phyloP scores from a whole-genome alignment of 2,329 filamentous ascomycete genomes.

The Xylariaceae sp. region DNA sequence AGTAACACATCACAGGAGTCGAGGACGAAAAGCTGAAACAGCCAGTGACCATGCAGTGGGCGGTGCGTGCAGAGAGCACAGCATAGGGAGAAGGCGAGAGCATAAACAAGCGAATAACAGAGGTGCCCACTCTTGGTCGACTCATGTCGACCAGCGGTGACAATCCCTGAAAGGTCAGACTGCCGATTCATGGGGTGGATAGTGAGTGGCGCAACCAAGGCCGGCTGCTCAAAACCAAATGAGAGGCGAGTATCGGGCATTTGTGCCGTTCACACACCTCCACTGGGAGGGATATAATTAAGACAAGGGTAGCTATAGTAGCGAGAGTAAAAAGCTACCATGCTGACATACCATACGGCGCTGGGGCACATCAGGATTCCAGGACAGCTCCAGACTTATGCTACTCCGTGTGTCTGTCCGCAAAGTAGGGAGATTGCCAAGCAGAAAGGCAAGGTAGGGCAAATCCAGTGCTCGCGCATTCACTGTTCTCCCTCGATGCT shows the following conservation, averaged over 20 bases:
- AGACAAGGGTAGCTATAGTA: conserved; percentile 32
- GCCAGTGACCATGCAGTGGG: conserved; percentile 38
- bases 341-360: conserved; percentile 32
- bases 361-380: conserved; percentile 28
- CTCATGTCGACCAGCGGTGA: conserved; percentile 26
- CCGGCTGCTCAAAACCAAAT: conserved; percentile 27
- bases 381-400: conserved; percentile 28
- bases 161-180: conserved; percentile 23
- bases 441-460: conserved; percentile 22
- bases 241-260: conserved; percentile 24
- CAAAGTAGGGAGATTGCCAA: conserved; percentile 27
- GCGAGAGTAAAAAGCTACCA: conserved; percentile 27
- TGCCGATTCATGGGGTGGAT: conserved; percentile 26
- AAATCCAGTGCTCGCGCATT: conserved; percentile 25
- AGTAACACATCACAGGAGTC: no score
- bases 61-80: conserved; percentile 22
- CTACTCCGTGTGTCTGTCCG: conserved; percentile 17
- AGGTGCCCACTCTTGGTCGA: conserved; percentile 26
- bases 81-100: conserved; percentile 16
- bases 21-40: conserved; percentile 41
- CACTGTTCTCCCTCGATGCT: conserved; percentile 14
- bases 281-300: conserved; percentile 32
- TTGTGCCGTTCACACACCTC: conserved; percentile 27
- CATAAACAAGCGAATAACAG: conserved; percentile 35
- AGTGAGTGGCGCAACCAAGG: conserved; percentile 21